Evolutionary conservation across 164 flowering plant species (phyloP).

Genomic region (Buxus sempervirens): DNA sequence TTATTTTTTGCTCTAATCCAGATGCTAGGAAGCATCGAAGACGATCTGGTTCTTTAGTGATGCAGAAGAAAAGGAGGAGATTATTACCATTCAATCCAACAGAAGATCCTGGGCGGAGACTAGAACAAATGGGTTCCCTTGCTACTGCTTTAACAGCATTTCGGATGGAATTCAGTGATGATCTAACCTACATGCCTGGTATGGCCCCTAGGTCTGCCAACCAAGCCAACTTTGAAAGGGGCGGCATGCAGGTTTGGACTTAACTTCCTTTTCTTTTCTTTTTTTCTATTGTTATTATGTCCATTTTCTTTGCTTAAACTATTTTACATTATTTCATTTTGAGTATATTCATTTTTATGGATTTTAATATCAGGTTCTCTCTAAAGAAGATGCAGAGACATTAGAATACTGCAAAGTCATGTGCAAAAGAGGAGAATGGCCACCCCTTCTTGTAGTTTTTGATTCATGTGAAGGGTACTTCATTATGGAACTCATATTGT

Average conservation of each 20-base stretch:
- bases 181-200: constrained; percentile 49
- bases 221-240: constrained; percentile 48
- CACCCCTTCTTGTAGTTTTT: constrained; percentile 63
- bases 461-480: constrained; percentile 70
- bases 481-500: background rate
- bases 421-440: constrained; percentile 60
- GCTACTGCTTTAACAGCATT: constrained; percentile 58
- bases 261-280: background rate
- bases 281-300: background rate
- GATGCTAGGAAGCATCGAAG: constrained; percentile 52
- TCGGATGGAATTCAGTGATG: constrained; percentile 47
- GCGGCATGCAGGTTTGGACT: constrained; percentile 71
- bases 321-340: background rate
- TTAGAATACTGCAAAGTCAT: constrained; percentile 53
- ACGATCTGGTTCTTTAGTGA: constrained; percentile 36
- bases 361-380: constrained; percentile 42
- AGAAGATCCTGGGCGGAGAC: constrained; percentile 43
- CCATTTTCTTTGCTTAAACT: no score
- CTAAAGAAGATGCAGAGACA: constrained; percentile 60
- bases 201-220: constrained; percentile 74
- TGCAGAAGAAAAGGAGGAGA: constrained; percentile 51
- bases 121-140: constrained; percentile 66
- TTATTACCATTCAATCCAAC: constrained; percentile 53
- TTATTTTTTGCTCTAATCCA: constrained; percentile 2
- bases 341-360: background rate